Conservation (phyloP, 257 asterid genomes). For the Asclepias syriaca region DNA sequence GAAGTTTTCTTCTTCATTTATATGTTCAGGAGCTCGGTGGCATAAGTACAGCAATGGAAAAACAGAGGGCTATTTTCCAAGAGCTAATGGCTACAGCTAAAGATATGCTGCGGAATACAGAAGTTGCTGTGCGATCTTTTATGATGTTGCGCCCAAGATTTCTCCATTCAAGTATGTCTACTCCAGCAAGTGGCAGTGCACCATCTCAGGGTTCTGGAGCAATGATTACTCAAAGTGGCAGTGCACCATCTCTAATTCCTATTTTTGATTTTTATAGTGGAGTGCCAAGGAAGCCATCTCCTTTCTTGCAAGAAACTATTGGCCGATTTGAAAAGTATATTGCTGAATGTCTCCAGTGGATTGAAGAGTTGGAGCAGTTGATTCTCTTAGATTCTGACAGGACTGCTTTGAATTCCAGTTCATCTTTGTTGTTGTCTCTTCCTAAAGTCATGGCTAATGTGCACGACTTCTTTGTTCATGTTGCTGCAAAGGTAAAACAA, state of each 20-base stretch:
- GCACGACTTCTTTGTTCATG: conserved; percentile 90
- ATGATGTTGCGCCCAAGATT: conserved; percentile 86
- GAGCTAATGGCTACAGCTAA: conserved; percentile 76
- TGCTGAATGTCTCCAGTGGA: conserved; percentile 81
- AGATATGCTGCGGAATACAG: conserved; percentile 85
- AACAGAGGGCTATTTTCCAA: conserved; percentile 73
- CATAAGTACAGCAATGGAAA: conserved; percentile 66
- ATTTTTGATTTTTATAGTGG: conserved; percentile 87
- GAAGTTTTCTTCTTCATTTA: not conserved
- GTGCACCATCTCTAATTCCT: conserved; percentile 54
- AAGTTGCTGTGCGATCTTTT: conserved; percentile 87
- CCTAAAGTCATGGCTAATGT: conserved; percentile 92
- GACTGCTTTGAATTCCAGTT: conserved; percentile 42
- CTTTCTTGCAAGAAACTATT: conserved; percentile 80
- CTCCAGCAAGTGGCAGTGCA: conserved; percentile 41
- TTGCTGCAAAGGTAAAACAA: conserved; percentile 84
- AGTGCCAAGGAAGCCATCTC: conserved; percentile 86
- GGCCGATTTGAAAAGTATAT: conserved; percentile 89
- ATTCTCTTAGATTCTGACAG: conserved; percentile 57
- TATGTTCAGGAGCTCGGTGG: conserved; percentile 85
- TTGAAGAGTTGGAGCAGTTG: conserved; percentile 92
- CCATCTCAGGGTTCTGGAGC: conserved; percentile 67
- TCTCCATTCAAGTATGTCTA: conserved; percentile 55
- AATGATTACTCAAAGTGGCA: conserved; percentile 39
- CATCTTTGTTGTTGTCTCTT: conserved; percentile 81